Conservation (phyloP, 2,329 filamentous ascomycete species). For the Calonectria pteridis region DNA sequence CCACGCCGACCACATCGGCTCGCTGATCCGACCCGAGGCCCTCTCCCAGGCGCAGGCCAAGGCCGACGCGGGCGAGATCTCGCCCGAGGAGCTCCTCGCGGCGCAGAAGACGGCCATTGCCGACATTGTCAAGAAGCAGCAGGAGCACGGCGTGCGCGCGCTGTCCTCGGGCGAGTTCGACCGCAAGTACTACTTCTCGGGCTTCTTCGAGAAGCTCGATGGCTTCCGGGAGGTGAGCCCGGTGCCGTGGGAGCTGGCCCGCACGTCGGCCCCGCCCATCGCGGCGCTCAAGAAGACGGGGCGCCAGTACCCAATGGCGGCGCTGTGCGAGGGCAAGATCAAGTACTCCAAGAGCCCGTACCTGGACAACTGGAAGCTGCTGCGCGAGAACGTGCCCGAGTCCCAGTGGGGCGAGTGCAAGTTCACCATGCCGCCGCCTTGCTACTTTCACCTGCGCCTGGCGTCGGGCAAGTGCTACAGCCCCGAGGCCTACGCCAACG, state of each 20-base stretch:
- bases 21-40: slow-evolving; percentile 73
- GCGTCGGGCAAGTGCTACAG: slow-evolving; percentile 66
- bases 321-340: slow-evolving; percentile 58
- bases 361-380: slow-evolving; percentile 57
- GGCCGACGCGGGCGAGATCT: slow-evolving; percentile 63
- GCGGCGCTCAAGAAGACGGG: slow-evolving; percentile 54
- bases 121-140: slow-evolving; percentile 74
- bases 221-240: slow-evolving; percentile 55
- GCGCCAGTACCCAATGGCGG: slow-evolving; percentile 54
- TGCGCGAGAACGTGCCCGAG: slow-evolving; percentile 60
- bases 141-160: slow-evolving; percentile 71
- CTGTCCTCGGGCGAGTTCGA: slow-evolving; percentile 79
- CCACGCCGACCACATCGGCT: slow-evolving; percentile 80
- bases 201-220: slow-evolving; percentile 61
- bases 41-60: slow-evolving; percentile 65
- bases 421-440: slow-evolving; percentile 75
- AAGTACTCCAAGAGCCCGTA: slow-evolving; percentile 56
- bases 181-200: slow-evolving; percentile 62
- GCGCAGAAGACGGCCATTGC: slow-evolving; percentile 73
- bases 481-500: slow-evolving; percentile 62
- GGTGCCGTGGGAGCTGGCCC: slow-evolving; percentile 53
- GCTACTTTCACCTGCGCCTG: slow-evolving; percentile 73
- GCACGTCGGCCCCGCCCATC: slow-evolving; percentile 54
- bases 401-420: slow-evolving; percentile 74
- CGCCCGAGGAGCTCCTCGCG: slow-evolving; percentile 59